These are phyloP conservation scores for Stropharia rugosoannulata DNA, from an alignment of 768 basidiomycete species.

Conservation along the genomic window DNA sequence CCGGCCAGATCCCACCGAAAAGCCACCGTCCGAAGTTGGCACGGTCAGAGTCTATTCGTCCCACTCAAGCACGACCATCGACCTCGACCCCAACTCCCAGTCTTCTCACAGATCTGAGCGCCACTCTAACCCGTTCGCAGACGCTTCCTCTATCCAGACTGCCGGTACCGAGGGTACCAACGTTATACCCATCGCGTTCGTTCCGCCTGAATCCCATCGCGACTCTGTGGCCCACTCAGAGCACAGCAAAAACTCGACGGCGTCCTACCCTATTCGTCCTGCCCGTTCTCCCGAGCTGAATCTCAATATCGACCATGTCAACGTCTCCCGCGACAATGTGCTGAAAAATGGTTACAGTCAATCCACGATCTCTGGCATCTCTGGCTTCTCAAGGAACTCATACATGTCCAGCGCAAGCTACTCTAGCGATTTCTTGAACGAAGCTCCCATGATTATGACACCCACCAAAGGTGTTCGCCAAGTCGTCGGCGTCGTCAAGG, in stretches of 20 bases:
- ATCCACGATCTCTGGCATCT: constrained; percentile 56
- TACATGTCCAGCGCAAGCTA: constrained; percentile 76
- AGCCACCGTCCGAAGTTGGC: constrained; percentile 40
- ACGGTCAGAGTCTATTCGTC: constrained; percentile 49
- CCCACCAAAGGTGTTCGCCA: constrained; percentile 67
- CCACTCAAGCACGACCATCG: constrained; percentile 51
- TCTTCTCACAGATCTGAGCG: constrained; percentile 28
- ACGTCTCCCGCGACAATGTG: constrained; percentile 55
- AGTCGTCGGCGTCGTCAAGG: constrained; percentile 74
- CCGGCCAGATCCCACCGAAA: constrained; percentile 80
- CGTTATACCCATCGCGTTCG: constrained; percentile 84
- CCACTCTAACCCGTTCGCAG: constrained; percentile 73
- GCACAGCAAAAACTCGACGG: constrained; percentile 26
- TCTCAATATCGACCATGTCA: constrained; percentile 62
- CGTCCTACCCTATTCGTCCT: constrained; percentile 53
- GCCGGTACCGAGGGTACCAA: constrained; percentile 80
- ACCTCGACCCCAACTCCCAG: constrained; percentile 56
- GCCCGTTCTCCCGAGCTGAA: constrained; percentile 58
- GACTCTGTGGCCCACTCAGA: constrained; percentile 27
- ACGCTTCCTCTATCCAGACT: constrained; percentile 79
- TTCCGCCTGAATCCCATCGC: constrained; percentile 54
- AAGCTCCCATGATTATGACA: constrained; percentile 81
- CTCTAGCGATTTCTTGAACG: constrained; percentile 76
- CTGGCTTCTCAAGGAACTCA: constrained; percentile 59
- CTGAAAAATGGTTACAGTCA: constrained; percentile 35